These are phyloP conservation scores for Macrolepiota fuliginosa DNA, from an alignment of 768 basidiomycete genomes.

Conservation along the genomic window DNA sequence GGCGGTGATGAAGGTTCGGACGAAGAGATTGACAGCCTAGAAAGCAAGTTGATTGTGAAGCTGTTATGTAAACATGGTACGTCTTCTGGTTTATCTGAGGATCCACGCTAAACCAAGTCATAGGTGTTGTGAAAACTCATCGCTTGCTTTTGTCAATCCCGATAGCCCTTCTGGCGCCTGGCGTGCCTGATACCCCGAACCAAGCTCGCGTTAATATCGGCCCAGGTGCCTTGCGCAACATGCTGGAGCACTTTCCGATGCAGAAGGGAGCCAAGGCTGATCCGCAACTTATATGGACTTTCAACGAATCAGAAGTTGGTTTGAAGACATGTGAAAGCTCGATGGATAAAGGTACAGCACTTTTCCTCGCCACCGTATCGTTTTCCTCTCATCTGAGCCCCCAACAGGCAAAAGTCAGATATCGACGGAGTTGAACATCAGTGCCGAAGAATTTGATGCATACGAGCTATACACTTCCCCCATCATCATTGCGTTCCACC, in stretches of 20 bases:
- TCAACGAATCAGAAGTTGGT: slow-evolving; percentile 62
- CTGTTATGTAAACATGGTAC: slow-evolving; percentile 83
- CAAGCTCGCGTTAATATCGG: slow-evolving; percentile 73
- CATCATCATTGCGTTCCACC: slow-evolving; percentile 71
- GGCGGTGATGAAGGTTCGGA: slow-evolving; percentile 32
- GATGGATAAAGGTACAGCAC: slow-evolving; percentile 57
- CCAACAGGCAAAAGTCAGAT: slow-evolving; percentile 55
- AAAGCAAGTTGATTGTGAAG: slow-evolving; percentile 70
- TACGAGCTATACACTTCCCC: slow-evolving; percentile 68
- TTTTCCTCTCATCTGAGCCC: background rate
- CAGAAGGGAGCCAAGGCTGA: slow-evolving; percentile 63
- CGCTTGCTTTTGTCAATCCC: slow-evolving; percentile 60
- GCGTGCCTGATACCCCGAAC: slow-evolving; percentile 50
- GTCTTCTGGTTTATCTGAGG: slow-evolving; percentile 10
- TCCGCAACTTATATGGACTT: slow-evolving; percentile 81
- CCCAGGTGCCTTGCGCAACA: slow-evolving; percentile 68
- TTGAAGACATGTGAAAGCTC: slow-evolving; percentile 69
- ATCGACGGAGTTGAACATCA: slow-evolving; percentile 74
- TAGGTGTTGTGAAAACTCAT: slow-evolving; percentile 84
- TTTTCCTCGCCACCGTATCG: background rate
- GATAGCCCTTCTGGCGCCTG: slow-evolving; percentile 60
- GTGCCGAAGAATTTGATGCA: slow-evolving; percentile 76
- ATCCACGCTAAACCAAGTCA: background rate
- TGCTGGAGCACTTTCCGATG: slow-evolving; percentile 79
- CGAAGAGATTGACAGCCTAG: slow-evolving; percentile 57